A percentile compares a stretch with the other conserved stretches of the same genome.
phyloP scores from a whole-genome alignment of 768 basidiomycete genomes.

The Trametes elegans region DNA sequence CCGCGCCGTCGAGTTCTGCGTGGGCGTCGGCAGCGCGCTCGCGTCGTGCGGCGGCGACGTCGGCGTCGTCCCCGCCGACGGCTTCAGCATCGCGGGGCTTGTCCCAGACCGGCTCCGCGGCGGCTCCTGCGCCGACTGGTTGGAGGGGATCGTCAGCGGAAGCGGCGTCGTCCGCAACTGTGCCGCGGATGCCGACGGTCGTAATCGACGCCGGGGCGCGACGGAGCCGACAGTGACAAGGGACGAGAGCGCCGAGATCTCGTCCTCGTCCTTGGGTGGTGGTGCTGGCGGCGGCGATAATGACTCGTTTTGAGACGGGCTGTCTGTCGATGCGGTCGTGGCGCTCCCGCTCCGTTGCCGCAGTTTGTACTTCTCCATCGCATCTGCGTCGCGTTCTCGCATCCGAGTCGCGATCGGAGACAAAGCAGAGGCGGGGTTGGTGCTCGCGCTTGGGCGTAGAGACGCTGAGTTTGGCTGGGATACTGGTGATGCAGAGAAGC shows the following conservation, averaged over 20 bases:
- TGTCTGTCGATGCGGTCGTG: slow-evolving; percentile 70
- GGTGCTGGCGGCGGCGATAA: slow-evolving; percentile 46
- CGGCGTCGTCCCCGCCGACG: slow-evolving; percentile 40
- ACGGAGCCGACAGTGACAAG: slow-evolving; percentile 51
- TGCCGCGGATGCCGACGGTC: slow-evolving; percentile 77
- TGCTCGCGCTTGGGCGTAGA: slow-evolving; percentile 26
- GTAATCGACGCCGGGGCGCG: slow-evolving; percentile 56
- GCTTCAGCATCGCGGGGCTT: slow-evolving; percentile 50
- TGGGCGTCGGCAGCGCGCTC: slow-evolving; percentile 29
- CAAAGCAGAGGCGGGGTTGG: slow-evolving; percentile 46
- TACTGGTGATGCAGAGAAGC: slow-evolving; percentile 40
- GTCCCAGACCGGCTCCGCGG: slow-evolving; percentile 68
- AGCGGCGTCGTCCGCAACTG: slow-evolving; percentile 61
- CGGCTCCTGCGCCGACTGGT: slow-evolving; percentile 35
- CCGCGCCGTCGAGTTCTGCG: slow-evolving; percentile 33
- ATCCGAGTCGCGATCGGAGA: slow-evolving; percentile 81
- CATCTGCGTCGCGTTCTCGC: slow-evolving; percentile 81
- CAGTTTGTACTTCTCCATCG: slow-evolving; percentile 82
- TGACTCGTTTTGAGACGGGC: slow-evolving; percentile 59
- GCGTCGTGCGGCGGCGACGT: slow-evolving; percentile 20
- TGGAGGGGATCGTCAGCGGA: slow-evolving; percentile 30
- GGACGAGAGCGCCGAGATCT: slow-evolving; percentile 36
- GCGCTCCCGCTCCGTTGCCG: slow-evolving; percentile 82
- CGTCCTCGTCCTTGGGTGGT: slow-evolving; percentile 49
- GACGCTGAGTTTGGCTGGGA: slow-evolving; percentile 30